Conservation (phyloP, 306 rosid species). For the Medicago arabica region DNA sequence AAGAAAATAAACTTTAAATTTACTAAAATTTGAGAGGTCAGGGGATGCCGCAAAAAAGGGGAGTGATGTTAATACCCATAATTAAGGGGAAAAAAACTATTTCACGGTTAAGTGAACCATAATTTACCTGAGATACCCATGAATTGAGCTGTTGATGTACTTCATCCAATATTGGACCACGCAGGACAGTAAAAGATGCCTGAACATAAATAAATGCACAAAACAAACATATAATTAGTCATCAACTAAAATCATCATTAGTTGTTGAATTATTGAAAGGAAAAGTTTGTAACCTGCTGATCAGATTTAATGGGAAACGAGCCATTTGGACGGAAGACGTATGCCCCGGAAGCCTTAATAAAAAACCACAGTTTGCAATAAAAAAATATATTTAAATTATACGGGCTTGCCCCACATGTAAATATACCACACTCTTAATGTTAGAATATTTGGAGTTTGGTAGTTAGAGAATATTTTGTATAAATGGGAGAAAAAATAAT, state of each 20-base stretch:
- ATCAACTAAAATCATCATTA: conserved; percentile 22
- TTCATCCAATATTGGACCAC: conserved; percentile 66
- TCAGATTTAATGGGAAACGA: conserved; percentile 51
- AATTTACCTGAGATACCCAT: conserved; percentile 66
- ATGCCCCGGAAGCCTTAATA: conserved; percentile 63
- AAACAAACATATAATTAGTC: conserved; percentile 23
- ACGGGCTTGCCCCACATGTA: conserved; percentile 5
- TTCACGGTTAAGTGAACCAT: conserved; percentile 14
- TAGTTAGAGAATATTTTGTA: no score
- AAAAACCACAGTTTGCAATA: conserved; percentile 18
- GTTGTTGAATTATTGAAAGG: conserved; percentile 25
- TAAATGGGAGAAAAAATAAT: no score
- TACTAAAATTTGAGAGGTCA: conserved; percentile 29
- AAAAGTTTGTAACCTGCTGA: conserved; percentile 47
- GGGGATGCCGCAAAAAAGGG: background rate
- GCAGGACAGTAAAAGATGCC: conserved; percentile 50
- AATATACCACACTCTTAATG: background rate
- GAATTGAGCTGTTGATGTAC: conserved; percentile 59
- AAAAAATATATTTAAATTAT: conserved; percentile 23
- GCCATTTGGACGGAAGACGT: conserved; percentile 63
- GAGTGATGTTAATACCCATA: conserved; percentile 13
- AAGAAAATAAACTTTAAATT: conserved; percentile 16
- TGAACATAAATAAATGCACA: conserved; percentile 38
- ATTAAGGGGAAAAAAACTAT: no score
- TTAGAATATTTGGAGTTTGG: no score